Percentiles rank a stretch among this genome's conserved stretches.
phyloP scores from a whole-genome alignment of 163 green algal genomes.

The Chlamydomonas reinhardtii region DNA sequence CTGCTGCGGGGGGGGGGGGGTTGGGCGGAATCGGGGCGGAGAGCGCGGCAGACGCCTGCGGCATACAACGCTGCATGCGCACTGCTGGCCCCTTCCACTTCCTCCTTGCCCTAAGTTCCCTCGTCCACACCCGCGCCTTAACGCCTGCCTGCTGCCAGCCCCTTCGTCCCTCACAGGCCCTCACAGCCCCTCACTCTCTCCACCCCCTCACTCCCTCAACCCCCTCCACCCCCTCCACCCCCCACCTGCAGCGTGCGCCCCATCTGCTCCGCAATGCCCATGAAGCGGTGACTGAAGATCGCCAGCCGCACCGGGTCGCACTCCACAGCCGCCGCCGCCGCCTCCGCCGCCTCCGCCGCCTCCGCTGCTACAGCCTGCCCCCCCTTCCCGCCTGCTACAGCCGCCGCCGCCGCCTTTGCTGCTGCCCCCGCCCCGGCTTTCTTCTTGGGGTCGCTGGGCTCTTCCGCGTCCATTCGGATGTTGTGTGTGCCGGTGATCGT shows the following conservation, averaged over 20 bases:
- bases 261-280: constrained; percentile 99
- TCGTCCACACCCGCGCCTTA: no score
- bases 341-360: neutral
- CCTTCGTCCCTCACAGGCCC: no score
- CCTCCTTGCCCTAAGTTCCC: no score
- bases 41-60: no score
- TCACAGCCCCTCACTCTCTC: neutral
- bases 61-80: no score
- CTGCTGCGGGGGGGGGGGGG: no score
- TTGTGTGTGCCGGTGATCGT: constrained; percentile 77
- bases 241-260: constrained; percentile 83
- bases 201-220: neutral
- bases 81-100: no score
- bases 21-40: no score
- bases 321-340: neutral
- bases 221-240: neutral
- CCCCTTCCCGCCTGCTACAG: constrained; percentile 23
- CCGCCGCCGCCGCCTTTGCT: neutral
- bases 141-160: no score
- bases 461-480: constrained; percentile 74
- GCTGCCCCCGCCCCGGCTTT: no score
- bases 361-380: constrained; percentile 88
- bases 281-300: constrained; percentile 97
- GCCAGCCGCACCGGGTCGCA: constrained; percentile 92
- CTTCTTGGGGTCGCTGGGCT: neutral